Percentiles rank a stretch among this genome's conserved stretches.
Conservation (phyloP, 495 filamentous ascomycete species). For the Hypoxylon perforatum region DNA sequence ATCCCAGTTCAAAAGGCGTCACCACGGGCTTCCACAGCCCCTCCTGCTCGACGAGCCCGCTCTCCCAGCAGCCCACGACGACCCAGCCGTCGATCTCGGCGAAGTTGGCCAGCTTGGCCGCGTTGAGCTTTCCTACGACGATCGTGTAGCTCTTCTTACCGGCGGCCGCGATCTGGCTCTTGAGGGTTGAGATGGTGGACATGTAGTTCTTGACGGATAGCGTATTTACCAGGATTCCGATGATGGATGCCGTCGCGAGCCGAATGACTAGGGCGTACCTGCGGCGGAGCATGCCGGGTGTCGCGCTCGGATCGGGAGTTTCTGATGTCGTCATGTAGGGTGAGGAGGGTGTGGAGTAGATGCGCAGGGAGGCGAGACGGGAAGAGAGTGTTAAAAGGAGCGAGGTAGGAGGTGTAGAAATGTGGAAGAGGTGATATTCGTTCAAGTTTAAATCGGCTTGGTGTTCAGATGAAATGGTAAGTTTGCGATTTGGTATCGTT, state of each 20-base stretch:
- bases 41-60: slow-evolving; percentile 83
- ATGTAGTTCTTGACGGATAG: slow-evolving; percentile 92
- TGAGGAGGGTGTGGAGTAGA: slow-evolving; percentile 70
- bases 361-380: slow-evolving; percentile 79
- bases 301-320: slow-evolving; percentile 43
- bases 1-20: slow-evolving; percentile 88
- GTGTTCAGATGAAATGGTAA: slow-evolving; percentile 20
- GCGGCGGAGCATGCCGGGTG: slow-evolving; percentile 72
- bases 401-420: slow-evolving; percentile 83
- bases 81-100: slow-evolving; percentile 95
- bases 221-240: slow-evolving; percentile 95
- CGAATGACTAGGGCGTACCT: slow-evolving; percentile 87
- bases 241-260: slow-evolving; percentile 82
- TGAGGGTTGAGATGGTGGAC: slow-evolving; percentile 77
- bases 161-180: slow-evolving; percentile 72
- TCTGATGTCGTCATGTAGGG: slow-evolving; percentile 63
- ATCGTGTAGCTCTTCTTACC: slow-evolving; percentile 96
- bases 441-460: slow-evolving; percentile 57
- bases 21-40: slow-evolving; percentile 84
- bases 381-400: slow-evolving; percentile 89
- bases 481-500: slow-evolving; percentile 83
- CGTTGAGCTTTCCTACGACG: slow-evolving; percentile 95
- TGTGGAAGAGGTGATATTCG: slow-evolving; percentile 87
- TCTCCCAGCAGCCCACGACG: slow-evolving; percentile 98
- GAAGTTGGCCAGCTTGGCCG: slow-evolving; percentile 96